Evolutionary conservation across 2,329 filamentous ascomycete genomes (phyloP).

Genomic region (Fonsecaea erecta): DNA sequence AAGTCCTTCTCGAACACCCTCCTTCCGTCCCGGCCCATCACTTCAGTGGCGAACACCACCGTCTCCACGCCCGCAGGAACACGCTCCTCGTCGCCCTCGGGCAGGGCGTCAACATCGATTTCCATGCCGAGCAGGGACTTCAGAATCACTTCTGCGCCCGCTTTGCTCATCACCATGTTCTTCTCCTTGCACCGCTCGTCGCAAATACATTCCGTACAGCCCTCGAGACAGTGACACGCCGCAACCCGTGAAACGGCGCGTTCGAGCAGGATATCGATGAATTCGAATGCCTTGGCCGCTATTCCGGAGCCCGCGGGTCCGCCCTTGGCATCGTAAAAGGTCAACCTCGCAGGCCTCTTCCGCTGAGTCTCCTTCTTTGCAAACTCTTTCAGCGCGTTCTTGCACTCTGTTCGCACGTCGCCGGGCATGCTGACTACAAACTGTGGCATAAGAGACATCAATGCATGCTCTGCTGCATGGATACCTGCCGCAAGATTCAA

Average conservation of each 20-base stretch:
- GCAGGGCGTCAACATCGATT: slow-evolving; percentile 81
- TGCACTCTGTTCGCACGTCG: slow-evolving; percentile 94
- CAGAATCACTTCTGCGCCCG: slow-evolving; percentile 79
- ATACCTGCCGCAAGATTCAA: slow-evolving; percentile 88
- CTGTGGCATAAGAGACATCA: slow-evolving; percentile 84
- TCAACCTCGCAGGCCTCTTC: slow-evolving; percentile 84
- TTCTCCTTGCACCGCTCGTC: slow-evolving; percentile 81
- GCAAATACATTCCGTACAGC: slow-evolving; percentile 89
- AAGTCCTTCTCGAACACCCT: slow-evolving; percentile 39
- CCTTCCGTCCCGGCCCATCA: slow-evolving; percentile 50
- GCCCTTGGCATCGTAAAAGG: slow-evolving; percentile 94
- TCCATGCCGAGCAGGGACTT: slow-evolving; percentile 74
- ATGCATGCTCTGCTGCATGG: slow-evolving; percentile 90
- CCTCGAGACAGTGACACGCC: slow-evolving; percentile 74
- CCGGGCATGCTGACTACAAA: slow-evolving; percentile 89
- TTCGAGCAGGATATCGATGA: slow-evolving; percentile 75
- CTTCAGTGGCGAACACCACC: slow-evolving; percentile 72
- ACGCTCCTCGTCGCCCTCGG: slow-evolving; percentile 76
- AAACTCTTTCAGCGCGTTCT: slow-evolving; percentile 85
- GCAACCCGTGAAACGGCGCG: slow-evolving; percentile 79
- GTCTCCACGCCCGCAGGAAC: slow-evolving; percentile 78
- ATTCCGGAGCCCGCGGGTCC: slow-evolving; percentile 83
- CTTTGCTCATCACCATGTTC: slow-evolving; percentile 93
- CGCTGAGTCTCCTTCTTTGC: slow-evolving; percentile 61
- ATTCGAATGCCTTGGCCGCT: slow-evolving; percentile 91